Evolutionary conservation across 202 grass and related monocot species (phyloP).

Genomic region (Panicum hallii): DNA sequence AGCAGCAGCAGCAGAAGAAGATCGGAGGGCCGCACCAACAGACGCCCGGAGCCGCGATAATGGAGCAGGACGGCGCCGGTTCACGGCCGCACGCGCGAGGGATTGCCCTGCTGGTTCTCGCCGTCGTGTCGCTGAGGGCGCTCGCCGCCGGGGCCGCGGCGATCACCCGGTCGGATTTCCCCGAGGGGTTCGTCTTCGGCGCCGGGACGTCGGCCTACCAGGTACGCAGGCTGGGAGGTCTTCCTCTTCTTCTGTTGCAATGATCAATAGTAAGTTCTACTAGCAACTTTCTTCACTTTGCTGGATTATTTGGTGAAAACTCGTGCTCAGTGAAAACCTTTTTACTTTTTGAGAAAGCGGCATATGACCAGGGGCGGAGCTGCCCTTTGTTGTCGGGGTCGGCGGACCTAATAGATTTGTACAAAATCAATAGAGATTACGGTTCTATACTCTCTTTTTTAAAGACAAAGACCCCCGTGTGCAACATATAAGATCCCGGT

Average conservation of each 20-base stretch:
- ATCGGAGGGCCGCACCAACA: not conserved
- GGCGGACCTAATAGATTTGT: too few relatives aligned
- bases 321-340: too few relatives aligned
- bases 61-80: not conserved
- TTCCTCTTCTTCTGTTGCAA: not conserved
- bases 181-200: slow-evolving; percentile 50
- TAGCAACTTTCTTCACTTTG: too few relatives aligned
- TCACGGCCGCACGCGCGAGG: not conserved
- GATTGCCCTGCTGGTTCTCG: not conserved
- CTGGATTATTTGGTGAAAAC: too few relatives aligned
- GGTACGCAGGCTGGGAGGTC: not conserved
- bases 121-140: not conserved
- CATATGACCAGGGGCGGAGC: too few relatives aligned
- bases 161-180: slow-evolving; percentile 46
- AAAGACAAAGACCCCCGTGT: too few relatives aligned
- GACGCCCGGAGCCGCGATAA: not conserved
- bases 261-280: too few relatives aligned
- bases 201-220: slow-evolving; percentile 51
- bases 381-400: too few relatives aligned
- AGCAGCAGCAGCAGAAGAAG: not conserved
- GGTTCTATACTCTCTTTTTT: too few relatives aligned
- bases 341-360: too few relatives aligned
- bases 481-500: too few relatives aligned
- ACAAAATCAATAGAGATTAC: too few relatives aligned
- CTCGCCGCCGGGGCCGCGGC: not conserved